Evolutionary conservation across 1,284 basidiomycete species (phyloP), one percentile per base, ranked within the genome.

Genomic region (Austroboletus rostrupii): DNA sequence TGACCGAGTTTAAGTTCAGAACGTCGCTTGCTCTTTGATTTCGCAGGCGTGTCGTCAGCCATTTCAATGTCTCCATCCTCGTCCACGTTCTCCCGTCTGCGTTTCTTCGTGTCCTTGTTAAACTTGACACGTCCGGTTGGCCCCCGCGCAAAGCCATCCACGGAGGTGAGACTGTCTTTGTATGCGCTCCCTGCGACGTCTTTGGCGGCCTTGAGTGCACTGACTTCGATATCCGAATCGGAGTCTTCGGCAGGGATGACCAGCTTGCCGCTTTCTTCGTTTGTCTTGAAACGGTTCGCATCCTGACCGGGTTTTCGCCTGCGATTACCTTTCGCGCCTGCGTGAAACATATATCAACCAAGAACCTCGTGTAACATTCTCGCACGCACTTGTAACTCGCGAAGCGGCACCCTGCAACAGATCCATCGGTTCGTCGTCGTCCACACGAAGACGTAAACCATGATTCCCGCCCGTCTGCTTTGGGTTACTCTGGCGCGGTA

Each of bases 341-440:
- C 12, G 49, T 43, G 33, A 54, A 14, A 33, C 53, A 19, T 50
- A 17, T 28, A 37, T 66, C 51, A 54, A 37, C 37, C 37, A 12
- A 13, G 23, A 39, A 17, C 11, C 9, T 5, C 14, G 17, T 32
- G 8, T 10, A 43, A 26, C 45, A 51, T 49, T 45, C 13, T 17
- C 37, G 70, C 19, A 62, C 87, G 56, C 65, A 92, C 92, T 83
- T 5, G 86, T 87, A 17, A 95, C 74, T 44, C 84, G 81, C 29
- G 88, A 81, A 16, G 87, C 86, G 65, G 86, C 78, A 53, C 94
- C 89, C 52, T 92, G 85, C 7, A 99, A 74, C 49, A 99, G 77
- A 73, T 99, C 96, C 84, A 97, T 91, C 1, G 97, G 96, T 59
- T 95, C 87, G 61, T 98, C 92, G 50, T 92, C 87, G 65, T 98